Evolutionary conservation across 345 rosid genomes (phyloP).

Genomic region (Linum trigynum): DNA sequence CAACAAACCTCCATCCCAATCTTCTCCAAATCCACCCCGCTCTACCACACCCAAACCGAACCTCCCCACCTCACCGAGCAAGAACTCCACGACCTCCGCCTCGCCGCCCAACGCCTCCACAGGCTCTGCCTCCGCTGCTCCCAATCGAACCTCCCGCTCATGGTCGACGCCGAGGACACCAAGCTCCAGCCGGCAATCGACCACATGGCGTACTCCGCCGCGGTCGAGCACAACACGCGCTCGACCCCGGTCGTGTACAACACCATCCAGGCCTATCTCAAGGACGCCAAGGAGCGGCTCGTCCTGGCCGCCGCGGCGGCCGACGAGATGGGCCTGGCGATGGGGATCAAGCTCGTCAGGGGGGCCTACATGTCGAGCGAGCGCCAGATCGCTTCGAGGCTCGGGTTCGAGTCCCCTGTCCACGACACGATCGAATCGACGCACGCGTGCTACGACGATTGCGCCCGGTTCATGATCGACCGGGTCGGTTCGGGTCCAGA

Average conservation of each 20-base stretch:
- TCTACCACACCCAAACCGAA: constrained; percentile 53
- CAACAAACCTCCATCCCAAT: constrained; percentile 38
- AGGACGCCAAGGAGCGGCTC: constrained; percentile 65
- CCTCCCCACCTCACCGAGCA: constrained; percentile 55
- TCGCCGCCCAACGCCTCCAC: constrained; percentile 40
- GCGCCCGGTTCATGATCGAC: constrained; percentile 64
- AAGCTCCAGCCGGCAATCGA: constrained; percentile 77
- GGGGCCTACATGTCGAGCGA: constrained; percentile 90
- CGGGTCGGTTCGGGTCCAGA: constrained; percentile 43
- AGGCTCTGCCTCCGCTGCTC: constrained; percentile 47
- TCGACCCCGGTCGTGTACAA: constrained; percentile 47
- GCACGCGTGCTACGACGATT: constrained; percentile 64
- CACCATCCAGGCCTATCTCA: constrained; percentile 75
- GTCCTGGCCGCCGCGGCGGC: constrained; percentile 42
- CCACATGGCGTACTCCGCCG: constrained; percentile 58
- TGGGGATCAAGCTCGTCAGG: constrained; percentile 79
- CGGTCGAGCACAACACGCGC: constrained; percentile 37
- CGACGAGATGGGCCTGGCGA: constrained; percentile 41
- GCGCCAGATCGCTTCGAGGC: constrained; percentile 41
- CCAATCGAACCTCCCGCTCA: constrained; percentile 43
- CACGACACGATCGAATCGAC: constrained; percentile 64
- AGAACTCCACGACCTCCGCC: constrained; percentile 51
- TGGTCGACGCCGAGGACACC: constrained; percentile 77
- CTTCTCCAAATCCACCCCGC: constrained; percentile 57
- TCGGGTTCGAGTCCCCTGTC: constrained; percentile 66